Evolutionary conservation across 1,284 basidiomycete species (phyloP).

Genomic region (Coniophora puteana): DNA sequence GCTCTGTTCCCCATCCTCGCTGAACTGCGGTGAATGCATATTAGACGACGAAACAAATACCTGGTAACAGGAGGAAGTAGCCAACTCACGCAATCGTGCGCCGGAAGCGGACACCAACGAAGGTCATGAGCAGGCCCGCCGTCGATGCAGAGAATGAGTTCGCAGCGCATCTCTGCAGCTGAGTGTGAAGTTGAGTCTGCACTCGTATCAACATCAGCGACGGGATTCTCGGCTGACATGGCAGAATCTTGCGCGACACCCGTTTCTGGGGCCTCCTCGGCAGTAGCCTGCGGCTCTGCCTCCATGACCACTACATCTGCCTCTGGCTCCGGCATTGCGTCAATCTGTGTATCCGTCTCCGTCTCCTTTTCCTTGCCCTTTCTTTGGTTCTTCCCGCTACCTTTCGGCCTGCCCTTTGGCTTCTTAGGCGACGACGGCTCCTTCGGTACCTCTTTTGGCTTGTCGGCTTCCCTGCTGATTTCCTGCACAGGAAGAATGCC

Average conservation of each 20-base stretch:
- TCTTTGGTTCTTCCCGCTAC: constrained; percentile 3
- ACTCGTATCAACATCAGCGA: no score
- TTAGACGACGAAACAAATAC: constrained; percentile 17
- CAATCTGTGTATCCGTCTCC: no score
- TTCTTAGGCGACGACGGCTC: constrained; percentile 5
- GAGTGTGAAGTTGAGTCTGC: background rate
- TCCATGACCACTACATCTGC: constrained; percentile 21
- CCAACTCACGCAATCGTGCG: constrained; percentile 48
- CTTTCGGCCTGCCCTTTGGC: background rate
- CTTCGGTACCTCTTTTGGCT: no score
- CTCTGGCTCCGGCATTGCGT: no score
- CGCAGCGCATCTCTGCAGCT: constrained; percentile 53
- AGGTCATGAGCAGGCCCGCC: constrained; percentile 72
- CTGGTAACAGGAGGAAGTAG: background rate
- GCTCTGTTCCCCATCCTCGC: constrained; percentile 7
- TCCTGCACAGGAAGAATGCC: no score
- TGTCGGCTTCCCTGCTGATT: no score
- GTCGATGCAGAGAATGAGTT: constrained; percentile 75
- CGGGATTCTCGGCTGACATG: no score
- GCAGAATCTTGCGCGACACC: no score
- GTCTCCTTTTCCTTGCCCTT: constrained; percentile 13
- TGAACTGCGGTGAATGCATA: background rate
- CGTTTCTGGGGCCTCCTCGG: no score
- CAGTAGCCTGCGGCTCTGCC: constrained; percentile 11
- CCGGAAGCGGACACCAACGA: constrained; percentile 88